A percentile compares a stretch with the other conserved stretches of the same genome.
Conservation (phyloP, 805 yeast species). For the Isabelozyma rhagii region DNA sequence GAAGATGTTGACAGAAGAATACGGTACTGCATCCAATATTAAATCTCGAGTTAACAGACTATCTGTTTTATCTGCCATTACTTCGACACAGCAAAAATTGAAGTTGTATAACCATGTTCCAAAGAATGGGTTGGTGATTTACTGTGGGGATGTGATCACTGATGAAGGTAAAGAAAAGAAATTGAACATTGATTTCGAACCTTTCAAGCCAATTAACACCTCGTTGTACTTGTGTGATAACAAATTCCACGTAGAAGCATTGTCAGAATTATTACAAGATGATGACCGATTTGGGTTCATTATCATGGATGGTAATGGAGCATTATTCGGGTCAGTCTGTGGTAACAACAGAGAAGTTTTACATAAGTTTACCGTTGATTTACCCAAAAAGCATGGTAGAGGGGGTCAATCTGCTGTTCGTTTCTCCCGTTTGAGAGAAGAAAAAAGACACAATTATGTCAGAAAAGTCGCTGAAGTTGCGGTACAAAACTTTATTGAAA, state of each 20-base stretch:
- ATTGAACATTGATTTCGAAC: constrained; percentile 95
- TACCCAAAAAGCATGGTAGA: constrained; percentile 99
- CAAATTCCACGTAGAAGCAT: constrained; percentile 96
- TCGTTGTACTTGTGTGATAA: constrained; percentile 92
- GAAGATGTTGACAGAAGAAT: constrained; percentile 95
- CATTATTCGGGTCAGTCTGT: constrained; percentile 88
- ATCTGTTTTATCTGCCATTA: constrained; percentile 93
- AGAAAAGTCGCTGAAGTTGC: constrained; percentile 98
- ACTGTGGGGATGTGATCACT: constrained; percentile 97
- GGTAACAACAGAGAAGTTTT: constrained; percentile 97
- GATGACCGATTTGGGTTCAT: constrained; percentile 98
- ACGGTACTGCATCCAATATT: constrained; percentile 97
- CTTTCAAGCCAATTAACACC: constrained; percentile 98
- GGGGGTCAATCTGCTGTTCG: constrained; percentile 99
- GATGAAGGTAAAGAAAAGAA: constrained; percentile 98
- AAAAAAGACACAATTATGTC: constrained; percentile 97
- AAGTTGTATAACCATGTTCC: constrained; percentile 89
- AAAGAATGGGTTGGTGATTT: constrained; percentile 89
- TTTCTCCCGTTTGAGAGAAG: constrained; percentile 98
- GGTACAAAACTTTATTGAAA: constrained; percentile 93
- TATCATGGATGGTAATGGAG: constrained; percentile 99
- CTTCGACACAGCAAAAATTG: constrained; percentile 95
- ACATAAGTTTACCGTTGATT: constrained; percentile 92
- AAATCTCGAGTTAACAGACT: constrained; percentile 96
- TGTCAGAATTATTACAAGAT: constrained; percentile 87